Conservation (phyloP, 1,284 basidiomycete species). For the Boletus sp. region DNA sequence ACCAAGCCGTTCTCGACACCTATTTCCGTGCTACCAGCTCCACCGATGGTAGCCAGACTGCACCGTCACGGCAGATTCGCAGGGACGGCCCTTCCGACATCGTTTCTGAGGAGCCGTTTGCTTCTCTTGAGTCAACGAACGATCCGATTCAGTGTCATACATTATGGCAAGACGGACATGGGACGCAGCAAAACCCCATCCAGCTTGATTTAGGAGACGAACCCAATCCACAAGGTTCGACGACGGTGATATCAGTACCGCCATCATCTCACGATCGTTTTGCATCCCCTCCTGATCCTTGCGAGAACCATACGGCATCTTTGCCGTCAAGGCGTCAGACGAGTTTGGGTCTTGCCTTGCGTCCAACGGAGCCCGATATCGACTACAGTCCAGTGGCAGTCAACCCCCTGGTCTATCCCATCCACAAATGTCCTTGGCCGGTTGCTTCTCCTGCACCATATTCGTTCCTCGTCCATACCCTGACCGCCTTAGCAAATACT, state of each 20-base stretch:
- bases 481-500: constrained; percentile 71
- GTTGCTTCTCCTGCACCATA: constrained; percentile 59
- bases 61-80: constrained; percentile 17
- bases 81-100: constrained; percentile 6
- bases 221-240: constrained; percentile 8
- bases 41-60: constrained; percentile 15
- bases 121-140: constrained; percentile 11
- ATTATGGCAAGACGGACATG: constrained; percentile 20
- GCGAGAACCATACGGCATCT: constrained; percentile 11
- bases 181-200: constrained; percentile 27
- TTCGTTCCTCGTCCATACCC: constrained; percentile 75
- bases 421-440: constrained; percentile 38
- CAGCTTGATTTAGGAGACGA: constrained; percentile 25
- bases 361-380: neutral
- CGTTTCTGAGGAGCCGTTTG: constrained; percentile 19
- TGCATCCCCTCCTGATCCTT: constrained; percentile 10
- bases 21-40: constrained; percentile 27
- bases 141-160: neutral
- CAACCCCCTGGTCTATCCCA: constrained; percentile 44
- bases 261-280: constrained; percentile 17
- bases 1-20: constrained; percentile 24
- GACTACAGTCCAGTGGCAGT: constrained; percentile 39
- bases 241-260: constrained; percentile 4
- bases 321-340: constrained; percentile 6
- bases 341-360: constrained; percentile 5